Percentiles rank a stretch among this genome's conserved stretches.
phyloP scores from a whole-genome alignment of 805 yeast genomes.

The Wickerhamiella allomyrinae region DNA sequence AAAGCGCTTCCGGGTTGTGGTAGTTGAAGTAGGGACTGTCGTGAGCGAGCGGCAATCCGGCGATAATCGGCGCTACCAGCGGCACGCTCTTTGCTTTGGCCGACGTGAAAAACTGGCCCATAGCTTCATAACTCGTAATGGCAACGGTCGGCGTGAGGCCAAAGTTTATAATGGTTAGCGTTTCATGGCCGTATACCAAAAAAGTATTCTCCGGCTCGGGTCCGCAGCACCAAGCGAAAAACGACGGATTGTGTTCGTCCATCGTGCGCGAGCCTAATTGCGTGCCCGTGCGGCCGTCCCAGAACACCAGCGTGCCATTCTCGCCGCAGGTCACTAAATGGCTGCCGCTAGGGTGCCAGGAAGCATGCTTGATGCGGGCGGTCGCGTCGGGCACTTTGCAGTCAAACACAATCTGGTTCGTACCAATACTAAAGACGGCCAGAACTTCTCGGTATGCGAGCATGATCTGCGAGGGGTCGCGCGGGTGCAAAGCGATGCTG shows the following conservation, averaged over 20 bases:
- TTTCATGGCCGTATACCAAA: slow-evolving; percentile 55
- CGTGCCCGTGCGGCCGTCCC: slow-evolving; percentile 78
- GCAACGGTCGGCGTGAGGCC: slow-evolving; percentile 70
- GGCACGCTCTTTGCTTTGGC: slow-evolving; percentile 33
- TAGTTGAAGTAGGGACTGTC: slow-evolving; percentile 44
- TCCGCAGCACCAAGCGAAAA: slow-evolving; percentile 61
- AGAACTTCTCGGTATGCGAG: slow-evolving; percentile 61
- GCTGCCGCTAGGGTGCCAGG: slow-evolving; percentile 88
- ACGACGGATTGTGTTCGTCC: slow-evolving; percentile 11
- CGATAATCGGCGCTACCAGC: slow-evolving; percentile 25
- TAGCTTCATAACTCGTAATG: slow-evolving; percentile 68
- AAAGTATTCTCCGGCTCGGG: slow-evolving; percentile 71
- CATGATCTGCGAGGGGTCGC: slow-evolving; percentile 69
- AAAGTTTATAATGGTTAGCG: slow-evolving; percentile 49
- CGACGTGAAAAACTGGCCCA: slow-evolving; percentile 59
- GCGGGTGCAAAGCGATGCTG: slow-evolving; percentile 67
- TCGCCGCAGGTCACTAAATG: slow-evolving; percentile 66
- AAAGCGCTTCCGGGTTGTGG: background rate
- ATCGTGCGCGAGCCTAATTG: slow-evolving; percentile 56
- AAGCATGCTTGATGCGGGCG: slow-evolving; percentile 39
- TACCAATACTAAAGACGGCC: slow-evolving; percentile 50
- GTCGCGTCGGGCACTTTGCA: slow-evolving; percentile 26
- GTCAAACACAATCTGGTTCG: slow-evolving; percentile 39
- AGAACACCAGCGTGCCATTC: slow-evolving; percentile 76
- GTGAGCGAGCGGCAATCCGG: slow-evolving; percentile 40